Conservation (phyloP, 2,329 filamentous ascomycete genomes). For the Pseudovirgaria hyperparasitica region DNA sequence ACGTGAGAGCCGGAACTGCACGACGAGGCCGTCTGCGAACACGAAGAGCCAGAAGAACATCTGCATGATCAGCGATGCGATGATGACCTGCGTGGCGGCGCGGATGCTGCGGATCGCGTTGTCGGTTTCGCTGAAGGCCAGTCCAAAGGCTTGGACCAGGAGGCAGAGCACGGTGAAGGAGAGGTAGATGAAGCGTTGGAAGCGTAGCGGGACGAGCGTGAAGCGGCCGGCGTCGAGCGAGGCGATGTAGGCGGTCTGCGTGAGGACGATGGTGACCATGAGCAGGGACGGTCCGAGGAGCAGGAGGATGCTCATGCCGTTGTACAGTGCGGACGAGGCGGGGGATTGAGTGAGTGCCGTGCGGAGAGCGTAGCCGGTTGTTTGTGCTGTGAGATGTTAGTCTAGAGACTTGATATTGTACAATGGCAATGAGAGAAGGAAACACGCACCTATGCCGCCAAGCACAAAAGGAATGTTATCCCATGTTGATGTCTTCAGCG, state of each 20-base stretch:
- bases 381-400: no score
- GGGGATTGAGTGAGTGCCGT: conserved; percentile 17
- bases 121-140: no score
- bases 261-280: conserved; percentile 36
- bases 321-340: conserved; percentile 19
- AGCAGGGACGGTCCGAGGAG: conserved; percentile 33
- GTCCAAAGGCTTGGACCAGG: conserved; percentile 36
- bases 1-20: no score
- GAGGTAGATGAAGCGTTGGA: conserved; percentile 44
- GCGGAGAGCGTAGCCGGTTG: conserved; percentile 27
- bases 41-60: no score
- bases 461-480: conserved; percentile 36
- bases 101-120: no score
- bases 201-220: conserved; percentile 29
- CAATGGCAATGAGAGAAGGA: no score
- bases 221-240: conserved; percentile 28
- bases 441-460: conserved; percentile 31
- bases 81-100: no score
- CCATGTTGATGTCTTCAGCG: conserved; percentile 32
- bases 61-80: no score
- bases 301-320: conserved; percentile 25
- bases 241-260: conserved; percentile 28
- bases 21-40: no score
- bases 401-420: no score
- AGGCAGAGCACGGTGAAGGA: conserved; percentile 41